These are phyloP conservation scores for Volvox africanus DNA, from an alignment of 139 green algal genomes.

Conservation along the genomic window DNA sequence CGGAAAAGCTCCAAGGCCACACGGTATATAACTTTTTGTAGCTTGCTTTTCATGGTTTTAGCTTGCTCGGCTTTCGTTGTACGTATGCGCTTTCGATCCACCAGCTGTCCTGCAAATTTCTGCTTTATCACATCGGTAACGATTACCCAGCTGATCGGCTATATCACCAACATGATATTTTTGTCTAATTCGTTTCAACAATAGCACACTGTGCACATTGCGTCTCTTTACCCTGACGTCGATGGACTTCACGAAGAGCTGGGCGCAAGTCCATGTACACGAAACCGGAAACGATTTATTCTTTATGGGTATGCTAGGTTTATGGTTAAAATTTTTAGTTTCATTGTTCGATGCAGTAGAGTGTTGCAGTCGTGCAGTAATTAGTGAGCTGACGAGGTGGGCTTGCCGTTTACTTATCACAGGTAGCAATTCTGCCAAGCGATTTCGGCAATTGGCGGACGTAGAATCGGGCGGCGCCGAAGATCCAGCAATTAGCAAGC, in stretches of 20 bases:
- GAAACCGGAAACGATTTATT: not conserved
- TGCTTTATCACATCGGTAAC: too few relatives aligned
- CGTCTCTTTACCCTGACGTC: too few relatives aligned
- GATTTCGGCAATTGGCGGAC: constrained; percentile 5
- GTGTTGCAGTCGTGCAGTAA: not conserved
- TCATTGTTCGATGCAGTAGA: too few relatives aligned
- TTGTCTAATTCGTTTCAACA: too few relatives aligned
- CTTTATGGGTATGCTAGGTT: not conserved
- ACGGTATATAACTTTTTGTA: too few relatives aligned
- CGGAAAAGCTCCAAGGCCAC: constrained; percentile 3
- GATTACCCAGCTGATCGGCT: too few relatives aligned
- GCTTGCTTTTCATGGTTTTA: too few relatives aligned
- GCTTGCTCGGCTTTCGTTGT: too few relatives aligned
- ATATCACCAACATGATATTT: too few relatives aligned
- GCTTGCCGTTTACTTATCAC: not conserved
- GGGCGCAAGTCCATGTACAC: not conserved
- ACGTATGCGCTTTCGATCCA: too few relatives aligned
- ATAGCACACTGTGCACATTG: too few relatives aligned
- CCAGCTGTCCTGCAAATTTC: too few relatives aligned
- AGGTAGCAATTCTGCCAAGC: constrained; percentile 32
- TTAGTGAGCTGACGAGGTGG: not conserved
- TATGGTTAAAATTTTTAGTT: not conserved
- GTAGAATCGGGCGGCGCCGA: not conserved
- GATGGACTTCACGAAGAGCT: not conserved
- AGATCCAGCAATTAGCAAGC: not conserved